Evolutionary conservation across 2,329 filamentous ascomycete genomes (phyloP).

Genomic region (Fonsecaea erecta): DNA sequence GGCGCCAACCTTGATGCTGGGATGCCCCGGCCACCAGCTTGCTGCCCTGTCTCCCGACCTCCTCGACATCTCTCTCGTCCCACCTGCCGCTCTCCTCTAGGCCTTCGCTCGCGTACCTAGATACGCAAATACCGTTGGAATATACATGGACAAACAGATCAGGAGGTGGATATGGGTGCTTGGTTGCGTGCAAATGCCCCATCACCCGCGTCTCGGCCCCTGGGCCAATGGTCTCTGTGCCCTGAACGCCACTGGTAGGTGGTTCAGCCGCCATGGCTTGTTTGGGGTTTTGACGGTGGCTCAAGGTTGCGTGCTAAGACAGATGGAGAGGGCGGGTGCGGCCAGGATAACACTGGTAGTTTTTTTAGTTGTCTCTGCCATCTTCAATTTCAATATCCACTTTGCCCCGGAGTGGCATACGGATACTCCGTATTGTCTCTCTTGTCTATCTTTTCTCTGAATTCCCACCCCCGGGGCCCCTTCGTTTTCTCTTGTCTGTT

Average conservation of each 20-base stretch:
- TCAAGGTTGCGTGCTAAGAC: slow-evolving; percentile 2
- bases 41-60: neutral
- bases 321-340: neutral
- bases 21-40: neutral
- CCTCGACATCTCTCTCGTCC: neutral
- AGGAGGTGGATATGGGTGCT: neutral
- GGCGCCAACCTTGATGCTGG: neutral
- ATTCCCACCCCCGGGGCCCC: neutral
- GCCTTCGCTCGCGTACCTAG: neutral
- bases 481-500: neutral
- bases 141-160: neutral
- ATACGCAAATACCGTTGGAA: neutral
- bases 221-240: neutral
- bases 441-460: neutral
- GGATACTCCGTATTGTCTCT: slow-evolving; percentile 2
- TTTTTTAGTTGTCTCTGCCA: neutral
- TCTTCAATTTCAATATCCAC: slow-evolving; percentile 5
- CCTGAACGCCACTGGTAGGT: neutral
- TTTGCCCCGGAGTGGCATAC: slow-evolving; percentile 1
- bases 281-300: neutral
- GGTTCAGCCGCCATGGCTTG: neutral
- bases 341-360: neutral
- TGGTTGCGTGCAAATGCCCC: neutral
- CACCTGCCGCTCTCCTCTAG: neutral
- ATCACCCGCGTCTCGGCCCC: neutral